phyloP scores from a whole-genome alignment of 1,284 basidiomycete species.

The Cutaneotrichosporon cutaneum region DNA sequence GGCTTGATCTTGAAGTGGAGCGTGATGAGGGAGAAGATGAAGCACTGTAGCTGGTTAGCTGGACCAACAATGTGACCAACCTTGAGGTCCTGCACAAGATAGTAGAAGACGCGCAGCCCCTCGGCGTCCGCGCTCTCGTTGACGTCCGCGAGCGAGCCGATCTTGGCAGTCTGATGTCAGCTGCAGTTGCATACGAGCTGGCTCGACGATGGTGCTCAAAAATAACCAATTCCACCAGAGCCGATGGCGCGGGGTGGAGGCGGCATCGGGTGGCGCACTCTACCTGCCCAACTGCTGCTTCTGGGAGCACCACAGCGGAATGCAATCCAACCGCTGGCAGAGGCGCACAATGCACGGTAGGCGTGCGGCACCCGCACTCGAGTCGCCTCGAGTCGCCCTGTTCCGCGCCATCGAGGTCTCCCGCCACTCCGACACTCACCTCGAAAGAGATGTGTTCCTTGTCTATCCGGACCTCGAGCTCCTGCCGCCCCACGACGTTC shows the following conservation, averaged over 20 bases:
- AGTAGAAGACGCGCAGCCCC: constrained; percentile 97
- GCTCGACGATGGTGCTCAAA: background rate
- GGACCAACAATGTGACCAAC: constrained; percentile 54
- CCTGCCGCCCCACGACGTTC: constrained; percentile 96
- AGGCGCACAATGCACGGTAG: no score
- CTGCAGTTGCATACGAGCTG: background rate
- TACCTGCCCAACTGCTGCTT: no score
- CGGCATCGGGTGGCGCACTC: no score
- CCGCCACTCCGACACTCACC: constrained; percentile 58
- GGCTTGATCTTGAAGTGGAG: constrained; percentile 99
- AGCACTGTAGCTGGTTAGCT: constrained; percentile 62
- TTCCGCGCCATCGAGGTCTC: background rate
- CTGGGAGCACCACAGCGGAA: no score
- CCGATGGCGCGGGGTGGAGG: no score
- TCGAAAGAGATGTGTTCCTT: constrained; percentile 98
- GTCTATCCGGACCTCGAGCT: constrained; percentile 90
- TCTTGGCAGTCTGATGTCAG: constrained; percentile 81
- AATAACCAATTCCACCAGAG: no score
- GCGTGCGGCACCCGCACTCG: no score
- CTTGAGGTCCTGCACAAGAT: constrained; percentile 95
- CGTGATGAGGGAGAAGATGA: constrained; percentile 95
- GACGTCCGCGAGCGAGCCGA: constrained; percentile 93
- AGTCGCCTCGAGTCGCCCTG: no score
- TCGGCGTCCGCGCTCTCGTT: constrained; percentile 97
- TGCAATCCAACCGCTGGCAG: no score